Conservation (phyloP, 2,329 filamentous ascomycete genomes). For the Cladosporium phlei region DNA sequence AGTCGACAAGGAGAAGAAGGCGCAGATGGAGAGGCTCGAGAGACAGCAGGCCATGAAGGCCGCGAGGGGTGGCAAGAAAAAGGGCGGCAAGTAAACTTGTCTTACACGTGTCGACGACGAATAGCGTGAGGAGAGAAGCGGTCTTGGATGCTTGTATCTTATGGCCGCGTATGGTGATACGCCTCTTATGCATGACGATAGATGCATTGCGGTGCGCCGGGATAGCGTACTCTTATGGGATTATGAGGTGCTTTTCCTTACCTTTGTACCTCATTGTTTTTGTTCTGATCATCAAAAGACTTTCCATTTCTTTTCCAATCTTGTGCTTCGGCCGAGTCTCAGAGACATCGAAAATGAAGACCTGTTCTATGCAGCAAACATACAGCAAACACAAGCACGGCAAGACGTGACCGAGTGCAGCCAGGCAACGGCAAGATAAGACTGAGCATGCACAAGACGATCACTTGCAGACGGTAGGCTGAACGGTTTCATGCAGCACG, state of each 20-base stretch:
- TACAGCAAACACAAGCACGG: too few species aligned
- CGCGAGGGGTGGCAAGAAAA: constrained; percentile 41
- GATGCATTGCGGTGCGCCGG: constrained; percentile 12
- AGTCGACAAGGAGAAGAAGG: constrained; percentile 53
- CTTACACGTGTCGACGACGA: background rate
- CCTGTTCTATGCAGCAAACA: too few species aligned
- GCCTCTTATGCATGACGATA: constrained; percentile 14
- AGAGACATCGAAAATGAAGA: too few species aligned
- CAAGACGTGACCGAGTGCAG: too few species aligned
- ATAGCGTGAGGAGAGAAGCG: background rate
- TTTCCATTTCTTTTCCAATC: background rate
- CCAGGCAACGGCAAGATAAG: too few species aligned
- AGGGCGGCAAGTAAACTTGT: constrained; percentile 36
- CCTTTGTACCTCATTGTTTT: background rate
- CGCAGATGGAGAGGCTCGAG: constrained; percentile 44
- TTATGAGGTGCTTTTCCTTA: background rate
- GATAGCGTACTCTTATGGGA: constrained; percentile 1
- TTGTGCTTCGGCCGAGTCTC: too few species aligned
- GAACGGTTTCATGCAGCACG: background rate
- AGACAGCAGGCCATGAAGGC: constrained; percentile 41
- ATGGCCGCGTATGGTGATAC: constrained; percentile 3
- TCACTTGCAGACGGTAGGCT: background rate
- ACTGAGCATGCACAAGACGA: background rate
- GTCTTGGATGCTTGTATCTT: background rate
- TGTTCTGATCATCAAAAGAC: background rate